Conservation (phyloP, 441 rosid species). For the Corymbia citriodora region DNA sequence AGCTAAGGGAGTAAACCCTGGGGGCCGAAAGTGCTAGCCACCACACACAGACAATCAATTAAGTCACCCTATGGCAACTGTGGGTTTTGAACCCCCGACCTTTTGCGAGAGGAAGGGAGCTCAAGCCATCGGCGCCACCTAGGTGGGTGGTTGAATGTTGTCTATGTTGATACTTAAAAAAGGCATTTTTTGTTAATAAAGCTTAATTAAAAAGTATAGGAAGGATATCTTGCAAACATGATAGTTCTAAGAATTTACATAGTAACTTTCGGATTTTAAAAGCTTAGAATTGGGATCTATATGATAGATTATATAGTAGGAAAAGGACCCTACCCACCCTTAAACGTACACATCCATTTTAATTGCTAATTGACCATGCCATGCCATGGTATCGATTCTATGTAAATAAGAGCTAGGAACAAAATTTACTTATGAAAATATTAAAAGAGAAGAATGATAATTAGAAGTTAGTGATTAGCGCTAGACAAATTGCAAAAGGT, state of each 20-base stretch:
- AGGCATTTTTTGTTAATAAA: background rate
- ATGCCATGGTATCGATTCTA: background rate
- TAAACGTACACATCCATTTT: background rate
- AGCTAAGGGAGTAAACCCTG: no score
- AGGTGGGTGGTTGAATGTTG: no score
- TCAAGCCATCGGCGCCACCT: no score
- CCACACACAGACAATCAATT: no score
- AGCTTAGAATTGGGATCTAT: background rate
- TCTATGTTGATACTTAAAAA: background rate
- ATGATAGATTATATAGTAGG: background rate
- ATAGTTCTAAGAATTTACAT: background rate
- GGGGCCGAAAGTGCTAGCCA: no score
- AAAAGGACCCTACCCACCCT: background rate
- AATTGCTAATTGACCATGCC: background rate
- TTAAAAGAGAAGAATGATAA: background rate
- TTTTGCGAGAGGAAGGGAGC: no score
- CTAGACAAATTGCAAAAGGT: background rate
- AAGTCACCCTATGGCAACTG: no score
- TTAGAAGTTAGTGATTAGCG: background rate
- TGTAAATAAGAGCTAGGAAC: background rate
- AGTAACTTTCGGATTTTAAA: background rate
- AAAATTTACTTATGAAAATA: background rate
- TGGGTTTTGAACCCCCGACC: no score
- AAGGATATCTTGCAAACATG: background rate
- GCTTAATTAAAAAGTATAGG: no score